Evolutionary conservation across 148 eudicot genomes (phyloP), one percentile per base, ranked within the genome.

Genomic region (Polygonum maritimum): DNA sequence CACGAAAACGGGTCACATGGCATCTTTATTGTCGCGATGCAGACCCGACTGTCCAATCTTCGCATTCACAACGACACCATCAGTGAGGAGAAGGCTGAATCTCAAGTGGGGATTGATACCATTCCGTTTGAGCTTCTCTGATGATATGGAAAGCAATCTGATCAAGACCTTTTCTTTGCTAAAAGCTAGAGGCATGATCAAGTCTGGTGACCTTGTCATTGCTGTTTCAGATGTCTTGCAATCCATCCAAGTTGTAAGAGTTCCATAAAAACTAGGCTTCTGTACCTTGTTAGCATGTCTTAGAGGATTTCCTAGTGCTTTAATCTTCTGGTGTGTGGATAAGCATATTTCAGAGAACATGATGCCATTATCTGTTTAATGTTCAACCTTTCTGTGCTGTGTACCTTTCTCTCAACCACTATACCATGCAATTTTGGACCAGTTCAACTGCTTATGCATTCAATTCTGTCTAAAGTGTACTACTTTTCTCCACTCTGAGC

Each of bases 101-200:
- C 87, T 94, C 65, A 97, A 94, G 74, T 94, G 98, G 98, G 98
- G 98, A 33, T 85, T 94, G 35, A 94, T 94, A 74, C 98, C 98
- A 44, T 94, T 94, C 82, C 92, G 98, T 39, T 69, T 94, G 85
- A 87, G 88, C 89, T 92, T 87, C 86, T 83, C 98, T 1, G 98
- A 92, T 71, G 98, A 94, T 47, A 90, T 94, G 98, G 98, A 94
- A 79, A 90, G 82, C 86, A 94, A 92, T 81, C 87, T 94, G 38
- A 94, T 85, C 81, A 94, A 83, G 80, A 94, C 98, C 57, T 92
- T 94, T 81, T 75, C 91, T 18, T 76, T 94, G 86, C 93, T 94
- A 71, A 94, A 94, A 83, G 93, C 98, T 75, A 83, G 98, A 60
- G 98, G 98, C 77, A 94, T 94, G 98, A 84, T 94, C 38, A 94